Base-by-base conservation (phyloP, 768 basidiomycete genomes). In the Boletus pseudo-olivaceus region DNA sequence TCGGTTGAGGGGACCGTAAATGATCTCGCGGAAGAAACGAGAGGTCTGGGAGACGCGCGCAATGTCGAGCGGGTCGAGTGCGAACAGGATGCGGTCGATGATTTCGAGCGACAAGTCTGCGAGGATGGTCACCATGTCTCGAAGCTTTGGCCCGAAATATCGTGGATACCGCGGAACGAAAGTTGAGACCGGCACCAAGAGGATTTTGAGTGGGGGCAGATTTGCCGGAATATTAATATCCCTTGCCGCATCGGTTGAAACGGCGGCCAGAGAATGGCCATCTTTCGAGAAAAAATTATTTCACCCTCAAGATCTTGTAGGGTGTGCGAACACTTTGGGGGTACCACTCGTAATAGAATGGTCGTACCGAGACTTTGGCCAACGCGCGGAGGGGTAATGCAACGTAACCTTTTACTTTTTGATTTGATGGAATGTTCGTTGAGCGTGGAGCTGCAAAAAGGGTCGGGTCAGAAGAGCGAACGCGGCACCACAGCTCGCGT, bases 41-140 rank as follows among this genome's bases (percentile, higher is more conserved):
- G 79, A 83, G 12, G 80, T 78, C 63, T 82, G 81, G 0, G 85
- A 73, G 37, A 80, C 60, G 20, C 65, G 53, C 1, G 86, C 75
- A 37, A 88, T 76, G 52, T 88, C 81, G 40, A 80, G 62, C 5
- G 88, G 88, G 60, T 87, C 82, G 55, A 80, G 76, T n/a, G 68
- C 58, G 39, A 80, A 59, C 8, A 90, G 70, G 50, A 87, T 78
- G 49, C 76, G 70, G 44, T 87, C 85, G 35, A 86, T 57, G 42
- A 87, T 64, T 66, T 91, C 89, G 10, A 69, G 67, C 11, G 86
- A 83, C 17, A 88, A 62, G 26, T 72, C 66, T n/a, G 60, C 54
- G 53, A 82, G 56, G n/a, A 34, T 33, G 12, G 33, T 26, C 62
- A 59, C 15, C 35, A 15, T 66, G 14, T 15, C 17, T 10, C 12